These are phyloP conservation scores for Paramecium sonneborni DNA, from an alignment of 73 alveolate genomes.

Conservation along the genomic window DNA sequence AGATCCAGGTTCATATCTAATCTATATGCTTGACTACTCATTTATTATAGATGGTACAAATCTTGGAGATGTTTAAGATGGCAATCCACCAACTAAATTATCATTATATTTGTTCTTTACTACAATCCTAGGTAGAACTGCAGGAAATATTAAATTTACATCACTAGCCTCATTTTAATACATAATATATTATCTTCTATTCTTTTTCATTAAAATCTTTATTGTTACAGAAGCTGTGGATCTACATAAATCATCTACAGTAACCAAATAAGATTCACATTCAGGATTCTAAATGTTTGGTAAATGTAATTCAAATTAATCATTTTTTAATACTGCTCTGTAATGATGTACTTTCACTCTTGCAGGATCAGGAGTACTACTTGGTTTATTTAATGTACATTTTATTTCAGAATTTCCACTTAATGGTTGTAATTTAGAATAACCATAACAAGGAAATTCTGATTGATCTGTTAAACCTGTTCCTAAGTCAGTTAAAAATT, in stretches of 20 bases:
- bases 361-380: not conserved
- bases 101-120: slow-evolving; percentile 1
- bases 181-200: slow-evolving; percentile 18
- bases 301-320: not conserved
- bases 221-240: not conserved
- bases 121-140: not conserved
- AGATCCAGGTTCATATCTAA: slow-evolving; percentile 39
- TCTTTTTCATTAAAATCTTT: not conserved
- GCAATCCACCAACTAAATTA: slow-evolving; percentile 33
- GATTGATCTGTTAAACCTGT: slow-evolving; percentile 38
- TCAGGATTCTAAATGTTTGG: slow-evolving; percentile 41
- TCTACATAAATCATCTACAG: slow-evolving; percentile 10
- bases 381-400: not conserved
- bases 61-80: slow-evolving; percentile 24
- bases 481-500: slow-evolving; percentile 32
- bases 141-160: not conserved
- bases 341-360: slow-evolving; percentile 33
- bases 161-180: slow-evolving; percentile 33
- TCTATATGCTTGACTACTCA: not conserved
- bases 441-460: slow-evolving; percentile 37
- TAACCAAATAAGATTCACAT: not conserved
- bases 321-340: not conserved
- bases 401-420: slow-evolving; percentile 7
- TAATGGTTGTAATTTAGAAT: not conserved
- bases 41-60: slow-evolving; percentile 5